Conservation (phyloP, 2,329 filamentous ascomycete genomes). For the Pseudocercospora fuligena region DNA sequence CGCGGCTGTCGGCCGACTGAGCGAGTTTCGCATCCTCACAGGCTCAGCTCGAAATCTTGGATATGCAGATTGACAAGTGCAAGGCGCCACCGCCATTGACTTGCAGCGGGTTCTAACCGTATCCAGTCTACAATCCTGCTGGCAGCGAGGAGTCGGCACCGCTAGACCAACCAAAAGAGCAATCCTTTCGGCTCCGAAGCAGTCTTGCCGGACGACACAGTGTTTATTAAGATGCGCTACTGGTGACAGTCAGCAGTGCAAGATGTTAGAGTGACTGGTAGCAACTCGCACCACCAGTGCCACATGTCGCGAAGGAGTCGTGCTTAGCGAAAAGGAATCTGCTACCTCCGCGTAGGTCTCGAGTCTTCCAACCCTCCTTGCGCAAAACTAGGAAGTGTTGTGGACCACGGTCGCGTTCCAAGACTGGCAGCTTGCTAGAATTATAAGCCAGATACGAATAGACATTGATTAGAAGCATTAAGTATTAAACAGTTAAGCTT, state of each 20-base stretch:
- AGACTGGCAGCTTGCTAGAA: no score
- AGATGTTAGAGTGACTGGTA: background rate
- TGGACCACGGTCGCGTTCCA: no score
- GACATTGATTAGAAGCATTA: no score
- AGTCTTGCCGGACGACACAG: background rate
- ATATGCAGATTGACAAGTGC: background rate
- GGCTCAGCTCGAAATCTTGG: background rate
- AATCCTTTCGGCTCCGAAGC: background rate
- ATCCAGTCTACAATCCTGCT: background rate
- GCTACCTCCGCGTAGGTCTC: background rate
- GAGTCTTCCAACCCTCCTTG: background rate
- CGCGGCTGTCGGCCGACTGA: background rate
- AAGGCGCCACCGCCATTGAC: background rate
- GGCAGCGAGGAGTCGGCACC: background rate
- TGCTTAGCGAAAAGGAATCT: background rate
- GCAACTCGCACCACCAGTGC: background rate
- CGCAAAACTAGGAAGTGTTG: background rate
- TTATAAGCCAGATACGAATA: no score
- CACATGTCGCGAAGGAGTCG: conserved; percentile 3
- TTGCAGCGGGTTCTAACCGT: background rate
- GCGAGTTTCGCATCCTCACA: background rate
- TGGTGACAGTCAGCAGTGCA: background rate
- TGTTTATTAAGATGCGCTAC: conserved; percentile 1
- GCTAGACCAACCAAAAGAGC: background rate
- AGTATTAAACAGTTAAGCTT: no score